Base-by-base conservation (phyloP, 768 basidiomycete genomes). In the Amanita rimosa region DNA sequence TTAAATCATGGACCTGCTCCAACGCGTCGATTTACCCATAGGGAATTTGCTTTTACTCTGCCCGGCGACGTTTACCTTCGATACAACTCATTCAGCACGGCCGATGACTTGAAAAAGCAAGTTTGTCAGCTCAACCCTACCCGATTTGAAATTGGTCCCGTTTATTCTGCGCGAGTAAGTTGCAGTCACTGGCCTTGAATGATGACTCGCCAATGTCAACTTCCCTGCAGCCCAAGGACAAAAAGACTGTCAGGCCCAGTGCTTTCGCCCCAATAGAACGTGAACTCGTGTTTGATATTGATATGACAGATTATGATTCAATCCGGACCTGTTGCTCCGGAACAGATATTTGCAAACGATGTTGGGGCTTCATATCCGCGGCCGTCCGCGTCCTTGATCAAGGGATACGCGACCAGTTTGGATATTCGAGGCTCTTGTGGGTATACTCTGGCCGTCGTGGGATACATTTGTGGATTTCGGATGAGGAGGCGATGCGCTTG, bases 231-330 rank as follows among this genome's bases (percentile, higher is more conserved):
- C 95, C 95, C 2, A 74, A 80, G 58, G 95, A 97, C 70, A 85
- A 79, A 61, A 94, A 94, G 59, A 83, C 87, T 0, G 71, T 90
- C 13, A 67, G 71, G 5, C 57, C 68, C 8, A 79, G 79, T 9
- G 69, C 82, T n/a, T 82, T 97, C 55, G 70, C 74, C 38, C 92
- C 96, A 0, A 62, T 78, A 29, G 76, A 79, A 54, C 84, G 96
- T 51, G 96, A 98, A 62, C 83, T 99, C 37, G 95, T 98, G 0
- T 96, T 99, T 62, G 96, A 99, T 79, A 97, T 99, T 62, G 96
- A 99, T 66, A 97, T 99, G 96, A 95, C 96, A 13, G 96, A 99
- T 67, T 99, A 98, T 67, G 95, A 99, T 62, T 72, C 82, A 39
- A 78, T 98, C 58, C 83, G 96, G 42, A 97, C 93, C 0, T 99